Conservation (phyloP, 1,139 yeast species). For the Geotrichum restrictum region DNA sequence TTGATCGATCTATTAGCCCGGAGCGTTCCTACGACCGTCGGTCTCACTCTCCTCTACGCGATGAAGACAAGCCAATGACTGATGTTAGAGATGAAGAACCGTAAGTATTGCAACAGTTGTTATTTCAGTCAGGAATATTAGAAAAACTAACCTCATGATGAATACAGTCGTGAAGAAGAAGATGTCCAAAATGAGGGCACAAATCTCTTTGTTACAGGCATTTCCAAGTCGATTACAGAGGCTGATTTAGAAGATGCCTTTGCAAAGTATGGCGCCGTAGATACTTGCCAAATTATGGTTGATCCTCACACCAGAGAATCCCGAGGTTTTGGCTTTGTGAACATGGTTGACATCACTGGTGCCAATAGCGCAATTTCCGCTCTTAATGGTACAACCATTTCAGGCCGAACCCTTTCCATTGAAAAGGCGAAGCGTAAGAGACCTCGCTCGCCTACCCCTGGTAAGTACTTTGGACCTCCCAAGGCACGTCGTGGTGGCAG, state of each 20-base stretch:
- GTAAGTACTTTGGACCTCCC: conserved; percentile 42
- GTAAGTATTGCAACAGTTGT: no score
- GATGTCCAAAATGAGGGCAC: conserved; percentile 39
- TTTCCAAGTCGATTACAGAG: conserved; percentile 37
- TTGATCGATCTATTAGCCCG: conserved; percentile 25
- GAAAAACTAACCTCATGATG: conserved; percentile 1
- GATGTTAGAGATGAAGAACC: conserved; percentile 18
- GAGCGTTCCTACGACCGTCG: conserved; percentile 29
- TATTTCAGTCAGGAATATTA: not conserved
- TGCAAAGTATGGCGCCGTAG: conserved; percentile 37
- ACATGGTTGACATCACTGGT: conserved; percentile 35
- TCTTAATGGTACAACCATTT: conserved; percentile 35
- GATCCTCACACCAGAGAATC: conserved; percentile 42
- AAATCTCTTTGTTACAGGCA: conserved; percentile 41
- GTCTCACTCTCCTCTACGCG: conserved; percentile 29
- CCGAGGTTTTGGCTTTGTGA: conserved; percentile 42
- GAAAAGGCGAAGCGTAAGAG: conserved; percentile 41
- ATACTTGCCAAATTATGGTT: conserved; percentile 38
- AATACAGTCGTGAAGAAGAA: conserved; percentile 22
- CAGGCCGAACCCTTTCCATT: conserved; percentile 36
- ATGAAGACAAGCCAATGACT: conserved; percentile 15
- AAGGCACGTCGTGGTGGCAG: conserved; percentile 31
- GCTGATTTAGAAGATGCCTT: conserved; percentile 37
- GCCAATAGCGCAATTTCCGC: conserved; percentile 38
- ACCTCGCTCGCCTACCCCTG: conserved; percentile 44